These are phyloP conservation scores for Neonectria faginata DNA, from an alignment of 2,329 filamentous ascomycete genomes.

Conservation along the genomic window DNA sequence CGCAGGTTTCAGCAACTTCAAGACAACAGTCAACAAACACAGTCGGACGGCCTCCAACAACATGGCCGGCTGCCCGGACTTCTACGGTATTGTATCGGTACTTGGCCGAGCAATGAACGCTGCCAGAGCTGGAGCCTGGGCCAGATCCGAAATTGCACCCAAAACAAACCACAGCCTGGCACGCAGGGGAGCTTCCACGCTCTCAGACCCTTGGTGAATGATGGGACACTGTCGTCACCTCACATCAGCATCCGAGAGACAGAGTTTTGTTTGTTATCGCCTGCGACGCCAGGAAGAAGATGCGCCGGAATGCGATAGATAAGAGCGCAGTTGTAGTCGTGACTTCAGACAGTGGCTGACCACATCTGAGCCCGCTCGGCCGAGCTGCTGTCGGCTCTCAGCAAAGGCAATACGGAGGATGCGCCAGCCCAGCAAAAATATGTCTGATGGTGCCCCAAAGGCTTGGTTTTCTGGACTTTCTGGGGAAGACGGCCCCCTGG, in stretches of 20 bases:
- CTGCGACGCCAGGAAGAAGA: constrained; percentile 29
- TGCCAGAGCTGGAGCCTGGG: constrained; percentile 31
- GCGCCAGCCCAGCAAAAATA: constrained; percentile 38
- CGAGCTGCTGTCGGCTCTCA: constrained; percentile 42
- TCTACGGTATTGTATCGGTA: constrained; percentile 37
- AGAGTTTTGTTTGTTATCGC: constrained; percentile 31
- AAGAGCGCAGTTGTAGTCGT: constrained; percentile 6
- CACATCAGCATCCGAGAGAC: constrained; percentile 24
- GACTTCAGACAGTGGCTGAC: neutral
- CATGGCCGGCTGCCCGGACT: constrained; percentile 37
- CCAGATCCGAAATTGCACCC: constrained; percentile 43
- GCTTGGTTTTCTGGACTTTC: constrained; percentile 48
- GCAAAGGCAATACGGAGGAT: constrained; percentile 32
- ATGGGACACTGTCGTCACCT: constrained; percentile 42
- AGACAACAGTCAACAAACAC: neutral
- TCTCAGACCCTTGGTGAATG: constrained; percentile 24
- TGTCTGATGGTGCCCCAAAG: constrained; percentile 48
- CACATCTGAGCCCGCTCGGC: constrained; percentile 40
- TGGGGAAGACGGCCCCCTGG: constrained; percentile 46
- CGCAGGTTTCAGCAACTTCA: neutral
- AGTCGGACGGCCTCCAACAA: constrained; percentile 2
- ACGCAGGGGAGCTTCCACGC: constrained; percentile 32
- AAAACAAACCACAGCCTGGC: constrained; percentile 22
- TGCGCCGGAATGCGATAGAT: constrained; percentile 36
- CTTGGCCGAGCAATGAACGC: constrained; percentile 31